phyloP scores from a whole-genome alignment of 2,329 filamentous ascomycete genomes.

The Trichoderma pleuroti region DNA sequence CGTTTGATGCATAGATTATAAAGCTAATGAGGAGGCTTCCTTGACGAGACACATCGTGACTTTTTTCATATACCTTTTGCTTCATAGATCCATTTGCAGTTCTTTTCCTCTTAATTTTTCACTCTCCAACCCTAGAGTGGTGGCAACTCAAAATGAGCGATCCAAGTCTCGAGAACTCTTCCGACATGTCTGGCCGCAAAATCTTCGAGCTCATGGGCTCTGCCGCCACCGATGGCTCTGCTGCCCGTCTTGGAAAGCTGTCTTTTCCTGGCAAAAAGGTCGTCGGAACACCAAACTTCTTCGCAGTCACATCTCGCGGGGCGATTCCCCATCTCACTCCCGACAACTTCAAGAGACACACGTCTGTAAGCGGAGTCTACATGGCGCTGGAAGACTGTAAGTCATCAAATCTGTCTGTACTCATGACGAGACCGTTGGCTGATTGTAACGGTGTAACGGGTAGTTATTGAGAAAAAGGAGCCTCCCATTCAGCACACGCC shows the following conservation, averaged over 20 bases:
- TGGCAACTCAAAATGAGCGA: slow-evolving; percentile 31
- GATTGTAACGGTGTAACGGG: slow-evolving; percentile 8
- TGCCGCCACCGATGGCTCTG: slow-evolving; percentile 37
- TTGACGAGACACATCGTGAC: not conserved
- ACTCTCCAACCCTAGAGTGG: not conserved
- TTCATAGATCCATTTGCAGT: not conserved
- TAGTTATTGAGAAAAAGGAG: slow-evolving; percentile 54
- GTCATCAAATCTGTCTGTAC: slow-evolving; percentile 31
- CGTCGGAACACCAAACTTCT: slow-evolving; percentile 80
- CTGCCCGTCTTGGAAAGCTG: slow-evolving; percentile 66
- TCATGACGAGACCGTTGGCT: not conserved
- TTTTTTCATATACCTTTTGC: not conserved
- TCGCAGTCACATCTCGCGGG: slow-evolving; percentile 78
- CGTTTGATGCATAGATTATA: not conserved
- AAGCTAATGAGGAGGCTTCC: not conserved
- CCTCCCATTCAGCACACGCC: slow-evolving; percentile 49
- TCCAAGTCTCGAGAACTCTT: slow-evolving; percentile 21
- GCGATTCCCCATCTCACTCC: slow-evolving; percentile 84
- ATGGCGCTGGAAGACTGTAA: slow-evolving; percentile 90
- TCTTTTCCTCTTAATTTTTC: not conserved
- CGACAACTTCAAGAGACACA: slow-evolving; percentile 68
- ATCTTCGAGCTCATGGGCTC: slow-evolving; percentile 48
- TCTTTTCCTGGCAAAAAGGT: slow-evolving; percentile 56
- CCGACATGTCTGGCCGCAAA: slow-evolving; percentile 27
- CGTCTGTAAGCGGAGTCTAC: slow-evolving; percentile 67